These are phyloP conservation scores for Capronia epimyces DNA, from an alignment of 2,329 filamentous ascomycete species.

Conservation along the genomic window DNA sequence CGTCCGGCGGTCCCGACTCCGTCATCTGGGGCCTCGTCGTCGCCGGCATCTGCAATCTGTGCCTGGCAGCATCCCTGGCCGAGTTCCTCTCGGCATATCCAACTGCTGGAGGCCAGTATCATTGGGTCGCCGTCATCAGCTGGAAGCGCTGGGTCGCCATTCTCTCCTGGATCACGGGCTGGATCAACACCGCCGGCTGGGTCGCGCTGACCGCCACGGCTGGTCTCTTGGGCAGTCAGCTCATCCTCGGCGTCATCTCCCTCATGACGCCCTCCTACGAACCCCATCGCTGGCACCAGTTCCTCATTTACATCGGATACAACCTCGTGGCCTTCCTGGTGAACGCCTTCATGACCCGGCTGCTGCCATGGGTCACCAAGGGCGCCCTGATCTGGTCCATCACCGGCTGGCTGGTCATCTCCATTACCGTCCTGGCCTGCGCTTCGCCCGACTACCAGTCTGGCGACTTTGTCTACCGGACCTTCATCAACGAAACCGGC, in stretches of 20 bases:
- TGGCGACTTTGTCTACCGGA: slow-evolving; percentile 49
- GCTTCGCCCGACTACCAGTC: slow-evolving; percentile 60
- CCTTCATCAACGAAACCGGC: slow-evolving; percentile 63
- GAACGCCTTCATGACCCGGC: slow-evolving; percentile 59
- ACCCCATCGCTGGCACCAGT: slow-evolving; percentile 62
- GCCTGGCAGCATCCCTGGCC: slow-evolving; percentile 62
- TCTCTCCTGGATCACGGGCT: slow-evolving; percentile 60
- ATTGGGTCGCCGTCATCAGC: slow-evolving; percentile 63
- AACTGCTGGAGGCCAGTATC: slow-evolving; percentile 52
- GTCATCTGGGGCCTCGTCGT: slow-evolving; percentile 65
- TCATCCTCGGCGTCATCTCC: slow-evolving; percentile 61
- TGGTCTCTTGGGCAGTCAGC: slow-evolving; percentile 60
- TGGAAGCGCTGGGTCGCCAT: slow-evolving; percentile 57
- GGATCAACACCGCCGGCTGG: slow-evolving; percentile 39
- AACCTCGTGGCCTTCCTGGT: slow-evolving; percentile 57
- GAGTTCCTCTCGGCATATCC: slow-evolving; percentile 65
- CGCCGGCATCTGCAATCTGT: slow-evolving; percentile 63
- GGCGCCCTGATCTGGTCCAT: slow-evolving; percentile 67
- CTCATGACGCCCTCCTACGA: slow-evolving; percentile 56
- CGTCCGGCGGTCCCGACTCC: slow-evolving; percentile 64
- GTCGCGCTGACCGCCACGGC: slow-evolving; percentile 61
- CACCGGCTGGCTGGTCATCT: slow-evolving; percentile 63
- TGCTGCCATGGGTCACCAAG: slow-evolving; percentile 62
- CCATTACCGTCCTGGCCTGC: slow-evolving; percentile 62
- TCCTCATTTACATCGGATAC: slow-evolving; percentile 64